Conservation (phyloP, 441 rosid species). For the Theobroma grandiflorum region DNA sequence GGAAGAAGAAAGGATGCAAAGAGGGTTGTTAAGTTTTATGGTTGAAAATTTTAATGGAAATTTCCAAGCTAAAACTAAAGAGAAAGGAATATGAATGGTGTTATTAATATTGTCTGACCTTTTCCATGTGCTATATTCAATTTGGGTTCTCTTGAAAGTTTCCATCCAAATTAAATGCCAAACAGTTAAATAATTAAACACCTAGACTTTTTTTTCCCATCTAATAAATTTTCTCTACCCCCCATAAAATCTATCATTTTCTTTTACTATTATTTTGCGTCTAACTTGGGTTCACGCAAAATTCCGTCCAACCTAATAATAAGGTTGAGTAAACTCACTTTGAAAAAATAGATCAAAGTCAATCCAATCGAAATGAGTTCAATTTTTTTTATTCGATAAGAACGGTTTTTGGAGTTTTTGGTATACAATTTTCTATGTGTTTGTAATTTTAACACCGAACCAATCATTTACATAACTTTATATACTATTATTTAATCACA, state of each 20-base stretch:
- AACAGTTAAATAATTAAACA: background rate
- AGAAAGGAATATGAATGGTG: background rate
- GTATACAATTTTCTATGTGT: too few relatives aligned
- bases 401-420: too few relatives aligned
- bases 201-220: background rate
- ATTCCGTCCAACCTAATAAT: background rate
- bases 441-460: too few relatives aligned
- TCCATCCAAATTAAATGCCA: slow-evolving; percentile 6
- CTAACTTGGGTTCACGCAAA: background rate
- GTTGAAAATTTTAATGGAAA: background rate
- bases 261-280: too few relatives aligned
- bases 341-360: too few relatives aligned
- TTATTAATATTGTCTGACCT: slow-evolving; percentile 9
- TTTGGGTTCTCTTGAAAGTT: background rate
- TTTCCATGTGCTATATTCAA: slow-evolving; percentile 4
- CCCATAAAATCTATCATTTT: background rate
- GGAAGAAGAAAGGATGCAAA: background rate
- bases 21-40: background rate
- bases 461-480: too few relatives aligned
- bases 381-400: too few relatives aligned
- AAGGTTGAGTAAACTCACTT: too few relatives aligned
- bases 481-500: too few relatives aligned
- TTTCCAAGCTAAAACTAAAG: background rate
- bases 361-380: too few relatives aligned
- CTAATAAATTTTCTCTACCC: background rate